phyloP scores from a whole-genome alignment of 139 green algal genomes.

The Desmodesmus armatus region DNA sequence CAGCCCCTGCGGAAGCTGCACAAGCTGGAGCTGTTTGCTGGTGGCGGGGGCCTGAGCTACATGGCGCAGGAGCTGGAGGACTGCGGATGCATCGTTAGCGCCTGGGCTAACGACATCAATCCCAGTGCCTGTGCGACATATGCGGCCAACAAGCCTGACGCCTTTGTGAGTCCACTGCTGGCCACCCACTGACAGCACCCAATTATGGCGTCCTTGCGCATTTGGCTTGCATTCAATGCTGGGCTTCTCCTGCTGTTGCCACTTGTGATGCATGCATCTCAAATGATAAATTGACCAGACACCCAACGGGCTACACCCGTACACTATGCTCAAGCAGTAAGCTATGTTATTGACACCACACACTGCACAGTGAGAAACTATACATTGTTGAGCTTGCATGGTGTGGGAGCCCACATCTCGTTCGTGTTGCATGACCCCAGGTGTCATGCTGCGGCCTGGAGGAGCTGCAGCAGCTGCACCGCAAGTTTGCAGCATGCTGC shows the following conservation, averaged over 20 bases:
- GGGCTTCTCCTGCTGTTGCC: too few species aligned
- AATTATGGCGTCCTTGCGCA: too few species aligned
- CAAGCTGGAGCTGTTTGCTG: slow-evolving; percentile 61
- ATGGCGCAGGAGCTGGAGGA: slow-evolving; percentile 41
- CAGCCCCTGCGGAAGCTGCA: slow-evolving; percentile 11
- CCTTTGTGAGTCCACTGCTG: slow-evolving; percentile 41
- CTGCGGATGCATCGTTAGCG: neutral
- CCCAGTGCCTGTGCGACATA: slow-evolving; percentile 51
- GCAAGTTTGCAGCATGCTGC: slow-evolving; percentile 7
- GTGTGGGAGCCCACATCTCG: neutral
- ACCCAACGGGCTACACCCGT: too few species aligned
- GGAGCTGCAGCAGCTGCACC: slow-evolving; percentile 53
- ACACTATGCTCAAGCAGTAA: too few species aligned
- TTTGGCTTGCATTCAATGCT: too few species aligned
- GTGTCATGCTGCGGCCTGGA: slow-evolving; percentile 51
- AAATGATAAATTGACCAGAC: too few species aligned
- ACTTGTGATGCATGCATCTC: too few species aligned
- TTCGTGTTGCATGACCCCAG: neutral
- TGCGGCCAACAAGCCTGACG: slow-evolving; percentile 59
- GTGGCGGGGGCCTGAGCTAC: slow-evolving; percentile 55
- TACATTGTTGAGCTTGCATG: neutral
- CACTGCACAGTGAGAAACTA: neutral
- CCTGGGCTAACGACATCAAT: slow-evolving; percentile 71
- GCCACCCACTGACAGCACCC: too few species aligned
- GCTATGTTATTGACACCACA: too few species aligned